A percentile compares a stretch with the other conserved stretches of the same genome.
Conservation (phyloP, 2,329 filamentous ascomycete genomes). For the Tolypocladium endophyticum region DNA sequence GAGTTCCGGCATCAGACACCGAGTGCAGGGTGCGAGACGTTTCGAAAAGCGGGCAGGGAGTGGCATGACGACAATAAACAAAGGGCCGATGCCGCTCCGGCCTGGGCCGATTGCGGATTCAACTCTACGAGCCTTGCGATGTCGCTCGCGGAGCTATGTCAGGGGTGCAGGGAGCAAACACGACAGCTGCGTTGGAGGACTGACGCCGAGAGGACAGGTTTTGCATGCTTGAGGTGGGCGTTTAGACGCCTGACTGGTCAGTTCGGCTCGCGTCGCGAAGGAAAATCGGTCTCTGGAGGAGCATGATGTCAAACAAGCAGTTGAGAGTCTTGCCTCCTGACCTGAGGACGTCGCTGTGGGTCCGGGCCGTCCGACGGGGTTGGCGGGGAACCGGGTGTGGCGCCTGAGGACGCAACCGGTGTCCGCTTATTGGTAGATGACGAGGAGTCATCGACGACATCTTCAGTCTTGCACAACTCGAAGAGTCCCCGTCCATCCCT, state of each 20-base stretch:
- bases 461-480: slow-evolving; percentile 1
- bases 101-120: background rate
- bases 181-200: background rate
- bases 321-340: background rate
- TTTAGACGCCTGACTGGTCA: background rate
- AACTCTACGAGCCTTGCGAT: background rate
- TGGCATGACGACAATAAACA: background rate
- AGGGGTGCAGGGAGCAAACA: background rate
- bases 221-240: background rate
- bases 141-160: background rate
- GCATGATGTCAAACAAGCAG: background rate
- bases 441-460: background rate
- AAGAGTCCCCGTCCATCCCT: background rate
- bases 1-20: background rate
- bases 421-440: background rate
- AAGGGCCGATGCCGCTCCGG: background rate
- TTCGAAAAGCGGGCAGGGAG: background rate
- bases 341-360: background rate
- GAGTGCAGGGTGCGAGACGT: background rate
- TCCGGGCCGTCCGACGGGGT: background rate
- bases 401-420: background rate
- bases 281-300: background rate
- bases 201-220: background rate
- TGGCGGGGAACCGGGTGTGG: background rate
- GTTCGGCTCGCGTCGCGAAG: background rate